A percentile compares a stretch with the other conserved stretches of the same genome.
phyloP scores from a whole-genome alignment of 495 filamentous ascomycete genomes.

The Aspergillus panamensis region DNA sequence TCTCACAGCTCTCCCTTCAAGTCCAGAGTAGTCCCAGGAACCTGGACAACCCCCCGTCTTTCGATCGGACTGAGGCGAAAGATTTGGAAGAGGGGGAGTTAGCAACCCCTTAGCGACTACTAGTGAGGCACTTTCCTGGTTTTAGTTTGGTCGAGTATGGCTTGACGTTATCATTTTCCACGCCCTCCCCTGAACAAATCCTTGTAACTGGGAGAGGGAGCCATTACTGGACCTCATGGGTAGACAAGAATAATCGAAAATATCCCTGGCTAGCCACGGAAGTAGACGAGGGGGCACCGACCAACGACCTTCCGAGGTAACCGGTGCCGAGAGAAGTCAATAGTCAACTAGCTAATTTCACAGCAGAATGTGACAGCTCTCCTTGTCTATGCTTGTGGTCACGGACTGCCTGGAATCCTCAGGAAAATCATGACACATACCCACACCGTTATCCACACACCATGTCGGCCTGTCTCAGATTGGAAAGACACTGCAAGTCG shows the following conservation, averaged over 20 bases:
- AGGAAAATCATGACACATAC: slow-evolving; percentile 15
- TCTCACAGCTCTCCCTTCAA: not conserved
- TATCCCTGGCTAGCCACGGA: not conserved
- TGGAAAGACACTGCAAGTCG: not conserved
- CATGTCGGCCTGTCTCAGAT: not conserved
- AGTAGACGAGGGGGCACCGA: not conserved
- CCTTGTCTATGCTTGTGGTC: not conserved
- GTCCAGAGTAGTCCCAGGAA: slow-evolving; percentile 15
- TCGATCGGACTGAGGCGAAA: slow-evolving; percentile 12
- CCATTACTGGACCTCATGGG: not conserved
- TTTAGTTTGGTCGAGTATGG: not conserved
- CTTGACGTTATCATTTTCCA: not conserved
- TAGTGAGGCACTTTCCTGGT: not conserved
- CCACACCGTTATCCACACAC: not conserved
- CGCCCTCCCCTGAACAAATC: too few relatives aligned
- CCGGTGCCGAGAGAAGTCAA: slow-evolving; percentile 10
- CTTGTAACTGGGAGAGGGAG: too few relatives aligned
- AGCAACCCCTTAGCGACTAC: not conserved
- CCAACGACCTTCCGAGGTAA: not conserved
- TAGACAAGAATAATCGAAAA: not conserved
- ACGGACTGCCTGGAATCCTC: too few relatives aligned
- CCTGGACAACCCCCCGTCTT: slow-evolving; percentile 16
- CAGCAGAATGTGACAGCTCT: slow-evolving; percentile 19
- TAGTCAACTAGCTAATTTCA: slow-evolving; percentile 13
- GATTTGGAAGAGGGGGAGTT: slow-evolving; percentile 14